Base-by-base conservation (phyloP, 805 yeast species). In the Cyberlindnera veronae region DNA sequence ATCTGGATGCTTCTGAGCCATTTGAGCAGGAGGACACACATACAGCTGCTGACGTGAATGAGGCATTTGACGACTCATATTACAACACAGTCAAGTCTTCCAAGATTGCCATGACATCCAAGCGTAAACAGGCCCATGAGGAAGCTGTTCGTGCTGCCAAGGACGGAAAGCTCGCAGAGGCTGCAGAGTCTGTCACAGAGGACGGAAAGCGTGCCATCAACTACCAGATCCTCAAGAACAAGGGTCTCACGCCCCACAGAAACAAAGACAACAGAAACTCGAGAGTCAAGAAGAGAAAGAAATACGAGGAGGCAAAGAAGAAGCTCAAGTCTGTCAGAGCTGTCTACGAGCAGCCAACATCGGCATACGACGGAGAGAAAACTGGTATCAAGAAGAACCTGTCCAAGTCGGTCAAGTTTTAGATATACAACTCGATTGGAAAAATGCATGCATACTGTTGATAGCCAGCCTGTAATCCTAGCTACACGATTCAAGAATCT, bases 241-340 rank as follows among this genome's bases (percentile, higher is more conserved):
- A 87, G 70, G 99, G 99, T 58, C 79, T 93, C 48, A 90, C 97
- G 2, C 91, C 95, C 15, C 84, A 82, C 63, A 77, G 96, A 62
- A 84, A 86, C 72, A 93, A 93, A 74, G 96, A 87, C 50, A 80
- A 85, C 71, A 79, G 97, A 67, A 93, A 93, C 63, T 78, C 98
- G 31, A 83, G 99, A 68, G 98, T 93, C 56, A 93, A 93, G 76
- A 93, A 91, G 95, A 84, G 99, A 74, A 86, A 81, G 80, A 87
- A 87, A 78, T 93, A 85, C 70, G 98, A 88, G 49, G 74, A 77
- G 62, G 99, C 99, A 21, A 81, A 88, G 70, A 91, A 88, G 87
- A 88, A 88, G 64, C 82, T 93, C 64, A 81, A 81, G 59, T 84
- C 95, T 39, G 84, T 86, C 49, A 83, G 96, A 63, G 87, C 86